Percentiles rank a stretch among this genome's conserved stretches.
Conservation (phyloP, 352 stramenopile genomes). For the Globisporangium viniferum region DNA sequence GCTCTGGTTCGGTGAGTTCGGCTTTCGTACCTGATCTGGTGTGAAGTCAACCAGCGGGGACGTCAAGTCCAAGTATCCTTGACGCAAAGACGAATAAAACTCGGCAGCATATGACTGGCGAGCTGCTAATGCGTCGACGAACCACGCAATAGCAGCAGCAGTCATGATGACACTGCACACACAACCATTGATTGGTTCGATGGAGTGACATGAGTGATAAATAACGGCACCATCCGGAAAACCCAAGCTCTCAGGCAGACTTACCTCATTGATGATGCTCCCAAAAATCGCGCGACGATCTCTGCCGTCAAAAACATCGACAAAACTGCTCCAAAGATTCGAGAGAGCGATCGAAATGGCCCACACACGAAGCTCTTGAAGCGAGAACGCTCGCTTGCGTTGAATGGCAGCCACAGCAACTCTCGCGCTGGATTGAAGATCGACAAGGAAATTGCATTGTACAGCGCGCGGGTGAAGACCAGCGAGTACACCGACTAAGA, state of each 20-base stretch:
- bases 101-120: conserved; percentile 81
- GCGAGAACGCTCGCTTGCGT: conserved; percentile 54
- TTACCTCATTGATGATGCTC: conserved; percentile 57
- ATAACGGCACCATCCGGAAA: neutral
- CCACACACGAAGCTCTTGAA: conserved; percentile 83
- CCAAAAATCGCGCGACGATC: conserved; percentile 42
- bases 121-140: conserved; percentile 66
- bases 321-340: conserved; percentile 69
- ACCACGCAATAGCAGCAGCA: conserved; percentile 52
- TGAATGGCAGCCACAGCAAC: conserved; percentile 83
- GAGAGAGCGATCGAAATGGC: conserved; percentile 74
- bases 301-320: conserved; percentile 66
- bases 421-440: conserved; percentile 86
- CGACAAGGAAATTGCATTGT: conserved; percentile 75
- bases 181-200: neutral
- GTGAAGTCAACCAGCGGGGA: conserved; percentile 82
- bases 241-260: neutral
- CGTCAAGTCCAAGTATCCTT: conserved; percentile 78
- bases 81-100: conserved; percentile 82
- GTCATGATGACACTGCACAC: conserved; percentile 60
- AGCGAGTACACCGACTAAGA: conserved; percentile 50
- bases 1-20: neutral
- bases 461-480: conserved; percentile 67
- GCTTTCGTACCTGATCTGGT: conserved; percentile 65
- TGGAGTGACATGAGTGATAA: neutral